A percentile compares a stretch with the other conserved stretches of the same genome.
Conservation (phyloP, 163 green algal species). For the Prototheca wickerhamii region DNA sequence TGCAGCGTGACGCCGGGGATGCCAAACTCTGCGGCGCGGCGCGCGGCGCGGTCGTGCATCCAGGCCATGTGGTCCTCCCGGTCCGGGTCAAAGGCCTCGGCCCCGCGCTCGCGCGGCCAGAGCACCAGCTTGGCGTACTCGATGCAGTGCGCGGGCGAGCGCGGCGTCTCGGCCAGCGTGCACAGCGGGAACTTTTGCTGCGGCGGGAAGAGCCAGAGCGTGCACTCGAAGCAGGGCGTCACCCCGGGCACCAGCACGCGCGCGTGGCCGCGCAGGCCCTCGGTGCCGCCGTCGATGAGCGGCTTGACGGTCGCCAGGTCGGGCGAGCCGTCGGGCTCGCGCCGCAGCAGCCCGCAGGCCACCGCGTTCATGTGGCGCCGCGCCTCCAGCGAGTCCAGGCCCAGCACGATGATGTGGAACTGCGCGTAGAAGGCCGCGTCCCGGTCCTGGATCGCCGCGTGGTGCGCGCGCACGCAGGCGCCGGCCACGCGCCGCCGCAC, state of each 20-base stretch:
- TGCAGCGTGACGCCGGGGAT: conserved; percentile 84
- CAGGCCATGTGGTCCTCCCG: conserved; percentile 93
- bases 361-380: conserved; percentile 94
- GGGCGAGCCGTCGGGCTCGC: conserved; percentile 62
- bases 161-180: conserved; percentile 85
- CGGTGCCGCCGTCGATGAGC: conserved; percentile 94
- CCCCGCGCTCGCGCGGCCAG: conserved; percentile 67
- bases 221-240: conserved; percentile 99
- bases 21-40: conserved; percentile 73
- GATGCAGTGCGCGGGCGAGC: conserved; percentile 92
- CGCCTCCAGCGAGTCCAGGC: conserved; percentile 94
- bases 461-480: conserved; percentile 76
- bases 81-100: conserved; percentile 80
- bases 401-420: conserved; percentile 92
- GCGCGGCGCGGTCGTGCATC: conserved; percentile 72
- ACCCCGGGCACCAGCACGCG: conserved; percentile 90
- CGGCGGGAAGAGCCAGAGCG: conserved; percentile 97
- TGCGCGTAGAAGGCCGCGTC: conserved; percentile 75
- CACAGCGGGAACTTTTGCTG: conserved; percentile 96
- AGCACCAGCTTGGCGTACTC: conserved; percentile 95
- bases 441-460: conserved; percentile 93
- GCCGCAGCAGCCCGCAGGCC: conserved; percentile 89
- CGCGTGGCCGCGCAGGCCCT: conserved; percentile 97
- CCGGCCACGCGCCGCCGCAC: conserved; percentile 78
- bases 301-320: conserved; percentile 83